These are phyloP conservation scores for Nakazawaea peltata DNA, from an alignment of 805 yeast genomes.

Conservation along the genomic window DNA sequence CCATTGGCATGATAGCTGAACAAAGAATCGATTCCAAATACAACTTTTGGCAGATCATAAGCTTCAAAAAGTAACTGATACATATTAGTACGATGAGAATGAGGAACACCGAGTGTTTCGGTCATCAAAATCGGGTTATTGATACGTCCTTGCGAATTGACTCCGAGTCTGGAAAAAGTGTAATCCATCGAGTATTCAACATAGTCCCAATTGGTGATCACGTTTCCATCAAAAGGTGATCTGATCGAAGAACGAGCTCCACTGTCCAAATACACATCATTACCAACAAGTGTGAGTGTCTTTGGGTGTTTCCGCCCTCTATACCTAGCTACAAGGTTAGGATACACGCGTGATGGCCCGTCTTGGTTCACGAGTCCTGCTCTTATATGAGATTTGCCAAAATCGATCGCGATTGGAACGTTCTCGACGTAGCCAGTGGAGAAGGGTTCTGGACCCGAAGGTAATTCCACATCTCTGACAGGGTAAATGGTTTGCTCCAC, in stretches of 20 bases:
- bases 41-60: conserved; percentile 64
- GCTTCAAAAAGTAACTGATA: conserved; percentile 83
- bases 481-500: conserved; percentile 35
- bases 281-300: conserved; percentile 69
- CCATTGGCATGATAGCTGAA: conserved; percentile 67
- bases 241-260: conserved; percentile 59
- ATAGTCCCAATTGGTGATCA: conserved; percentile 89
- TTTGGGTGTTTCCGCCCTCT: conserved; percentile 67
- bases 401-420: conserved; percentile 81
- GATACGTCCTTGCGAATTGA: conserved; percentile 41
- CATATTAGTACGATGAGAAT: conserved; percentile 62
- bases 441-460: conserved; percentile 36
- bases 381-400: conserved; percentile 60
- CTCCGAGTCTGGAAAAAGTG: conserved; percentile 72
- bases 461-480: conserved; percentile 31
- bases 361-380: conserved; percentile 45
- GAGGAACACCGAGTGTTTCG: conserved; percentile 68
- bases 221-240: conserved; percentile 81
- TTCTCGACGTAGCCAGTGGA: conserved; percentile 38
- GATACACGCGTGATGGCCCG: conserved; percentile 56
- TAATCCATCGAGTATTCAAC: conserved; percentile 80
- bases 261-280: conserved; percentile 69
- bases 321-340: conserved; percentile 61
- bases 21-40: conserved; percentile 77
- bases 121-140: conserved; percentile 76